A percentile compares a stretch with the other conserved stretches of the same genome.
Evolutionary conservation across 2,329 filamentous ascomycete species (phyloP).

Genomic region (Phialophora verrucosa): DNA sequence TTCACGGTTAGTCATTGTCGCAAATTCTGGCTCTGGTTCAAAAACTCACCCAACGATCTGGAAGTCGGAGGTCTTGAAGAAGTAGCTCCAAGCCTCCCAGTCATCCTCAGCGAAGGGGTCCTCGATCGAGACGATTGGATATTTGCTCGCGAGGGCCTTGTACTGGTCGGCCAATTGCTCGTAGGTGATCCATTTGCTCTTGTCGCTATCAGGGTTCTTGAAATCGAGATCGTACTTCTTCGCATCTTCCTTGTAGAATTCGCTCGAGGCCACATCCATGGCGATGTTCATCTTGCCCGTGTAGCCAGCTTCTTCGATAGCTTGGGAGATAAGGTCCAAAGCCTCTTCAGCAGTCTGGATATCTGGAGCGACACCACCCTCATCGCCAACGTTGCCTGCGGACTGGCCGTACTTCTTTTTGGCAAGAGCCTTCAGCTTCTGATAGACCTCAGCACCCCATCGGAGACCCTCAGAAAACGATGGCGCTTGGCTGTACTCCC

Average conservation of each 20-base stretch:
- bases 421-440: constrained; percentile 92
- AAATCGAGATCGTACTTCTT: constrained; percentile 99
- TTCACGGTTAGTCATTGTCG: constrained; percentile 46
- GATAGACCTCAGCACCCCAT: constrained; percentile 97
- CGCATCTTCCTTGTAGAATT: constrained; percentile 96
- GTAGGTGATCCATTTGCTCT: constrained; percentile 97
- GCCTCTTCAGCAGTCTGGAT: constrained; percentile 97
- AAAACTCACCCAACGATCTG: constrained; percentile 76
- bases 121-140: constrained; percentile 98
- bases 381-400: constrained; percentile 97
- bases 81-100: constrained; percentile 99
- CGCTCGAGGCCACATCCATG: constrained; percentile 98
- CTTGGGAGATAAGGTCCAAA: constrained; percentile 90
- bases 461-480: constrained; percentile 95
- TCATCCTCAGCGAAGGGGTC: constrained; percentile 99
- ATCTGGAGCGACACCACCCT: constrained; percentile 99
- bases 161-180: constrained; percentile 94
- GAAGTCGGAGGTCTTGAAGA: constrained; percentile 98
- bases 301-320: constrained; percentile 95
- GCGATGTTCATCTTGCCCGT: constrained; percentile 96
- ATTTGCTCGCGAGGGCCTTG: constrained; percentile 85
- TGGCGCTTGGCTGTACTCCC: constrained; percentile 69
- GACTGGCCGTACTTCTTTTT: constrained; percentile 99
- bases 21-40: not conserved
- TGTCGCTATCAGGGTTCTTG: constrained; percentile 99